Evolutionary conservation across 2,329 filamentous ascomycete species (phyloP).

Genomic region (Aspergillus sp.): DNA sequence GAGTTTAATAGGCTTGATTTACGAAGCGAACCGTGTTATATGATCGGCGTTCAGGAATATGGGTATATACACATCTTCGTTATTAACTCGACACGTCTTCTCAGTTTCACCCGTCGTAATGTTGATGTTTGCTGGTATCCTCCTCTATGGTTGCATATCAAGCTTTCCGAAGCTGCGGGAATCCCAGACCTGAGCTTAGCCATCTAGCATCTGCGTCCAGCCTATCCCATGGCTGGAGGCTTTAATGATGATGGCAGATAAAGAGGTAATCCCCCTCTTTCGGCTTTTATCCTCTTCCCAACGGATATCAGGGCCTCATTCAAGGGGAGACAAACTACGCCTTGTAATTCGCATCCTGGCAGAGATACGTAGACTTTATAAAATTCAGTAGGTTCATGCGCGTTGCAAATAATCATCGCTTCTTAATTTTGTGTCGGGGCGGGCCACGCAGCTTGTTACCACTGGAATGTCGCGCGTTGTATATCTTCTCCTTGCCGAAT

Average conservation of each 20-base stretch:
- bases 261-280: slow-evolving; percentile 20
- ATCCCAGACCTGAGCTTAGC: slow-evolving; percentile 8
- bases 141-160: neutral
- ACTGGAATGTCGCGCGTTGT: slow-evolving; percentile 46
- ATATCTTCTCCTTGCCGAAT: slow-evolving; percentile 74
- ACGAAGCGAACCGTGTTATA: neutral
- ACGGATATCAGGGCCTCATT: slow-evolving; percentile 28
- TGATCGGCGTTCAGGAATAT: neutral
- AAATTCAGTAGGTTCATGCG: neutral
- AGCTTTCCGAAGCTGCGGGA: neutral
- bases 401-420: slow-evolving; percentile 27
- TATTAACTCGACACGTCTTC: neutral
- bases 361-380: neutral
- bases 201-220: slow-evolving; percentile 41
- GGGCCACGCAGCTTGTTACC: slow-evolving; percentile 32
- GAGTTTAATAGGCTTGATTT: slow-evolving; percentile 7
- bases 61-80: neutral
- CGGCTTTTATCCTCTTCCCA: slow-evolving; percentile 21
- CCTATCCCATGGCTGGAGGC: slow-evolving; percentile 39
- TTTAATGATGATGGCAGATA: slow-evolving; percentile 53
- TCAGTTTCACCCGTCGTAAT: neutral
- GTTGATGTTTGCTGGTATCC: neutral
- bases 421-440: slow-evolving; percentile 28
- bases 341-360: slow-evolving; percentile 1
- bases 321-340: slow-evolving; percentile 26